Evolutionary conservation across 139 green algal species (phyloP).

Genomic region (Volvox africanus): DNA sequence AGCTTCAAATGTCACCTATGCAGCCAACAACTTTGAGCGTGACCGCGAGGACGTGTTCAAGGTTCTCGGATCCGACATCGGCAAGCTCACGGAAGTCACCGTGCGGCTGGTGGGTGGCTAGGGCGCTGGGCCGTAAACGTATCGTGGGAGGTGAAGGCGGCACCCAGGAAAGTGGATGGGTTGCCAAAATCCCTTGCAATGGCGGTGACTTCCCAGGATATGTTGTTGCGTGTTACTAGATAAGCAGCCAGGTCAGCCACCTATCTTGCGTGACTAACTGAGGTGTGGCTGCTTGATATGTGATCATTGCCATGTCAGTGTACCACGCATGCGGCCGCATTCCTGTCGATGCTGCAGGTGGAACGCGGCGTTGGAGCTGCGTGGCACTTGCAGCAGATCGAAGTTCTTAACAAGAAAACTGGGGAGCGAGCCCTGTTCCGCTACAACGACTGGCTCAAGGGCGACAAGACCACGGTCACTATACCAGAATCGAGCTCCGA

Average conservation of each 20-base stretch:
- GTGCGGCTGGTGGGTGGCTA: conserved; percentile 57
- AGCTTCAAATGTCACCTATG: not conserved
- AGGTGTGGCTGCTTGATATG: no score
- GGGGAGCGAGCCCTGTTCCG: conserved; percentile 42
- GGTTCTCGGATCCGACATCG: conserved; percentile 52
- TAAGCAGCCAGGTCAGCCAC: no score
- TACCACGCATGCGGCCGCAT: not conserved
- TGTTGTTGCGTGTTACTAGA: no score
- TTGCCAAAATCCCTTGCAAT: not conserved
- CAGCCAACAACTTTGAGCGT: conserved; percentile 43
- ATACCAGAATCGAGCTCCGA: conserved; percentile 47
- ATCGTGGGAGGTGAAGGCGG: no score
- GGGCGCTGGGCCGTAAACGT: not conserved
- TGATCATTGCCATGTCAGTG: no score
- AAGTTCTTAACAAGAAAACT: conserved; percentile 61
- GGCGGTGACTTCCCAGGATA: not conserved
- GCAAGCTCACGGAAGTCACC: conserved; percentile 52
- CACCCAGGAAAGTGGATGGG: not conserved
- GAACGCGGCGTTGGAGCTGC: conserved; percentile 48
- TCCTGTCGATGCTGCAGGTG: conserved; percentile 27
- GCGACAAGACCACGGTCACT: conserved; percentile 51
- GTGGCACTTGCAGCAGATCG: conserved; percentile 56
- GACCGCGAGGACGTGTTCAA: conserved; percentile 56
- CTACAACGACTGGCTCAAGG: conserved; percentile 60
- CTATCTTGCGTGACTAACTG: no score